Base-by-base conservation (phyloP, 768 basidiomycete species). In the Boletus tylopilopsis region DNA sequence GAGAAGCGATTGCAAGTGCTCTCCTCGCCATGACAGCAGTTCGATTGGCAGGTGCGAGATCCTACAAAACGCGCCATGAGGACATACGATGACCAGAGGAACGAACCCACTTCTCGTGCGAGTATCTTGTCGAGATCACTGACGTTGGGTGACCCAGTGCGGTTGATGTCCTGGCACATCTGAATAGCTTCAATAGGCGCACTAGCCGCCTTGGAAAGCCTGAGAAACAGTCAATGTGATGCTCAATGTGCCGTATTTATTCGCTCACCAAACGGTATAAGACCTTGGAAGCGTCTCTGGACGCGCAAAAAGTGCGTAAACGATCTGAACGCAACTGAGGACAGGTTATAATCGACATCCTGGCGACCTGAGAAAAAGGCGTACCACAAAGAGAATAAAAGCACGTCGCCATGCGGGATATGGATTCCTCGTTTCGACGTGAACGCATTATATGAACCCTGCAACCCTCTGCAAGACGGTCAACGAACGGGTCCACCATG, bases 241-340 rank as follows among this genome's bases (percentile, higher is more conserved):
- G 18, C 30, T 23, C 7, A 8, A 19, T 7, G 33, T n/a, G n/a
- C n/a, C 15, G 22, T 7, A 30, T 12, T 41, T 37, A 41, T 42
- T 30, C 5, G 11, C 76, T 38, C 52, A 90, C 92, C 92, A 95
- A 34, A 64, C 66, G 21, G 72, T 75, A 58, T 95, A 95, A 13
- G 86, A 85, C 41, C 71, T 71, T n/a, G 90, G 83, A 21, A 95
- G 79, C 4, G 91, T 92, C 50, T 94, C 90, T 16, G 90, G 92
- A 34, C 87, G 76, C 32, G 90, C 63, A 24, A 92, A 71, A 60
- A 82, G 87, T 3, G 76, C 84, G 61, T 90, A 94, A 64, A 92
- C 69, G 64, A 97, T 95, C 67, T 95, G 93, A 4, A 83, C 85
- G 57, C 84, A 94, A 15, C 88, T 90, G 19, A 9, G 23, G 43